These are phyloP conservation scores for Phialophora verrucosa DNA, from an alignment of 2,329 filamentous ascomycete genomes.

Conservation along the genomic window DNA sequence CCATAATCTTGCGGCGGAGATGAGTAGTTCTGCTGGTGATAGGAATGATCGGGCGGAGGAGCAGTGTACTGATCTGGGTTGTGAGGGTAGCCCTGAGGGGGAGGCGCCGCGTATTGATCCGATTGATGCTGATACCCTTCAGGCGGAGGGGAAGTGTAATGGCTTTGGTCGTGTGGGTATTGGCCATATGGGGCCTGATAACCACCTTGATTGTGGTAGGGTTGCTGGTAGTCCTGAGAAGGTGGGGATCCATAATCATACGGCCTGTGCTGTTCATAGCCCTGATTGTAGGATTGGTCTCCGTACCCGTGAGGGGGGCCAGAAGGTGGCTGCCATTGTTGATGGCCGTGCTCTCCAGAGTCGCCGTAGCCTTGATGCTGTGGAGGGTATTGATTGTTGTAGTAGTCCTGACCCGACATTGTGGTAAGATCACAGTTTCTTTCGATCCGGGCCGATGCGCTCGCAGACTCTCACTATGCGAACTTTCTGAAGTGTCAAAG, in stretches of 20 bases:
- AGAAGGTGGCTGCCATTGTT: constrained; percentile 28
- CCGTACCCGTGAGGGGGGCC: constrained; percentile 21
- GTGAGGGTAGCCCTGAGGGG: constrained; percentile 12
- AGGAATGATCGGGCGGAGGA: constrained; percentile 19
- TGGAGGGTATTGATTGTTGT: constrained; percentile 24
- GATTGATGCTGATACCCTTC: constrained; percentile 1
- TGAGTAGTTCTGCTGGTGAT: constrained; percentile 21
- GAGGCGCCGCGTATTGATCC: constrained; percentile 13
- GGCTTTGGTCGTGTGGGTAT: constrained; percentile 15
- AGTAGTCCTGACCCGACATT: constrained; percentile 28
- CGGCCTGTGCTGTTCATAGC: constrained; percentile 25
- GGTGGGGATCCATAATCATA: constrained; percentile 24
- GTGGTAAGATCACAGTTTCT: constrained; percentile 8
- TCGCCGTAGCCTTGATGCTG: constrained; percentile 29
- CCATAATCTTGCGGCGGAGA: constrained; percentile 24
- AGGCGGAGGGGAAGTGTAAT: constrained; percentile 4
- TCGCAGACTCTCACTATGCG: not conserved
- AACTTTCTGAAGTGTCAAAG: not conserved
- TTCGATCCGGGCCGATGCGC: not conserved
- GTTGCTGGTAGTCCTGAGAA: constrained; percentile 22
- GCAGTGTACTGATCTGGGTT: constrained; percentile 20
- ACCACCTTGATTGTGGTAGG: constrained; percentile 19
- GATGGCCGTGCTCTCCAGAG: constrained; percentile 18
- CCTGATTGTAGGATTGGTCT: constrained; percentile 24
- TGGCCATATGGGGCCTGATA: constrained; percentile 27